phyloP scores from a whole-genome alignment of 2,329 filamentous ascomycete genomes.

The Trichoderma endophyticum region DNA sequence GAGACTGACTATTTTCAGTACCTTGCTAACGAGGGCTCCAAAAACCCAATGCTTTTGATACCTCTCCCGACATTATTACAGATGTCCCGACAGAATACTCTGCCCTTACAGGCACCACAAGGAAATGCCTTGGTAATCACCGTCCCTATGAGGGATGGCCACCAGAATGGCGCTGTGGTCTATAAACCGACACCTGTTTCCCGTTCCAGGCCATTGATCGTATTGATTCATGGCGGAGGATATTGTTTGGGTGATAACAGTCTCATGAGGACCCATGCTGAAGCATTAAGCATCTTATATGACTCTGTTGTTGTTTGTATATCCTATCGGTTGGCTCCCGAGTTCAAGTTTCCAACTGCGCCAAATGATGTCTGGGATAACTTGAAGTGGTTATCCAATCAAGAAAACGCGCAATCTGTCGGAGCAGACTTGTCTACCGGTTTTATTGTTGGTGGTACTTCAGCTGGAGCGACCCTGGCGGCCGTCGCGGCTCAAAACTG shows the following conservation, averaged over 20 bases:
- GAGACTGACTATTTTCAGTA: background rate
- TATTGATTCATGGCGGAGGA: background rate
- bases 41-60: background rate
- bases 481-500: background rate
- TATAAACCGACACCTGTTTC: background rate
- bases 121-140: background rate
- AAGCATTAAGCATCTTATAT: background rate
- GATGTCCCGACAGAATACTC: background rate
- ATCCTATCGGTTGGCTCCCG: background rate
- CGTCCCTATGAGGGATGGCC: background rate
- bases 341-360: background rate
- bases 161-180: background rate
- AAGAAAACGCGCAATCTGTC: background rate
- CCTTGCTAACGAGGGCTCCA: background rate
- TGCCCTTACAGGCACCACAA: background rate
- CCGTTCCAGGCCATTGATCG: background rate
- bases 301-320: background rate
- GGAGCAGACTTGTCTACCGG: background rate
- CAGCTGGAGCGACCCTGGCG: background rate
- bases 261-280: background rate
- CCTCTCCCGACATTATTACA: background rate
- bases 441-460: background rate
- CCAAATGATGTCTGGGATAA: background rate
- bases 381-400: background rate
- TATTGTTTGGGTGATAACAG: background rate